Evolutionary conservation across 2,329 filamentous ascomycete species (phyloP), one percentile per base, ranked within the genome.

Genomic region (Colletotrichum brevisporum): DNA sequence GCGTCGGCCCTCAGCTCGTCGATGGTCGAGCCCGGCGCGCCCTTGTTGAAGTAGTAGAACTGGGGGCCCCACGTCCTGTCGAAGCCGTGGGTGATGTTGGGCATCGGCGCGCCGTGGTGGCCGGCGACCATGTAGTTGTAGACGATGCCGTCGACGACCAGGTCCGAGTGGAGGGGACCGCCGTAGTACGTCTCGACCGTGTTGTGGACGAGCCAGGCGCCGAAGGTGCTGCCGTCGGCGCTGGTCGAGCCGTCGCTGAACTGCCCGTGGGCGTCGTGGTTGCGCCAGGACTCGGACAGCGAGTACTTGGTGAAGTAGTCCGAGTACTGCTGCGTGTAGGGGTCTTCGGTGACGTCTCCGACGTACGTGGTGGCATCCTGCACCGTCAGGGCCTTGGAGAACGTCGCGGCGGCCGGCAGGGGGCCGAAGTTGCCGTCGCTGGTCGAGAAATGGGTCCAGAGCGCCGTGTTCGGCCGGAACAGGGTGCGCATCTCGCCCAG

Each of bases 281-380:
- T 83, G 56, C 88, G 81, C 87, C 88, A 90, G 2, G 82, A 82
- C 66, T 88, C 86, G 5, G 83, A 82, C 67, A 91, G 90, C 0
- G 86, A 90, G 73, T 91, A 91, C 75, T 91, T 91, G 24, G 89
- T 91, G 73, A 90, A 91, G 76, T 90, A 91, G 53, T 90, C 86
- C 2, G 86, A 82, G 64, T 87, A 83, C 53, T 88, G 79, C 45
- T 83, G 76, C 0, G 88, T 86, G 73, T 91, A 91, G 0, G 85
- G 80, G 73, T 89, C 86, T 16, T 85, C 74, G 0, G 84, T 83
- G 0, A 84, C 84, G 54, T 86, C 86, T 27, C 86, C 85, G 15
- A 91, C 75, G 54, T 88, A 86, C 87, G 88, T 91, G 0, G 89
- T 90, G 5, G 89, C 88, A 76, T 91, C 89, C 74, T 91, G 89